phyloP scores from a whole-genome alignment of 2,329 filamentous ascomycete species.

The Aureobasidium sp. region DNA sequence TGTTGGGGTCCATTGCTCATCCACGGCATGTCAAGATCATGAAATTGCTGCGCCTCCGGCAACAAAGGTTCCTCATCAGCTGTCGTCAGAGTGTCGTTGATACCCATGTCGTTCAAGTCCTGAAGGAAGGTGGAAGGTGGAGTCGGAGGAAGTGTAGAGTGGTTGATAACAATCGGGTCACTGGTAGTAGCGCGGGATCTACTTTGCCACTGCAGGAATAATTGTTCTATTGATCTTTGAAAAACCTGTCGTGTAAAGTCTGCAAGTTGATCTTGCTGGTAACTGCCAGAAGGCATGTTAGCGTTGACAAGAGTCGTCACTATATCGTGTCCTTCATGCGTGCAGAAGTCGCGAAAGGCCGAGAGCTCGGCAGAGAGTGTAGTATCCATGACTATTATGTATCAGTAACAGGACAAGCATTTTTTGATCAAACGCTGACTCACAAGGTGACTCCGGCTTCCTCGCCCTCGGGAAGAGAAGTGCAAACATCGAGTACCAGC shows the following conservation, averaged over 20 bases:
- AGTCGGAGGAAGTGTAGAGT: not conserved
- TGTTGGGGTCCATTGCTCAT: not conserved
- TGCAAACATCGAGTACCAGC: conserved; percentile 8
- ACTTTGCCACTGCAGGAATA: not conserved
- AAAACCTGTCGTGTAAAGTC: not conserved
- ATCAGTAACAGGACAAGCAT: not conserved
- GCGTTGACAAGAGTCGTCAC: not conserved
- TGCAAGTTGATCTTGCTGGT: not conserved
- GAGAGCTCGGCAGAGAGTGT: conserved; percentile 5
- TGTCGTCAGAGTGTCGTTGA: not conserved
- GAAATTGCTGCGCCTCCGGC: not conserved
- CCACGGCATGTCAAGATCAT: not conserved
- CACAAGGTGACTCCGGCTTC: conserved; percentile 4
- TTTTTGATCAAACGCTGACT: not conserved
- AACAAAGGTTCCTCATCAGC: not conserved
- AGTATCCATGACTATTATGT: not conserved
- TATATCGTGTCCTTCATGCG: not conserved
- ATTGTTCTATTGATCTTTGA: not conserved
- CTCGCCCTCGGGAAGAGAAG: not conserved
- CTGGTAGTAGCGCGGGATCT: not conserved
- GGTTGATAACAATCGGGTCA: not conserved
- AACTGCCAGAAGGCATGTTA: not conserved
- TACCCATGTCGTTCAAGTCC: not conserved
- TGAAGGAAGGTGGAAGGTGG: not conserved
- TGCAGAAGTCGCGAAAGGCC: not conserved